Percentiles rank a stretch among this genome's conserved stretches.
Conservation (phyloP, 352 stramenopile genomes). For the Phytopythium montanum region DNA sequence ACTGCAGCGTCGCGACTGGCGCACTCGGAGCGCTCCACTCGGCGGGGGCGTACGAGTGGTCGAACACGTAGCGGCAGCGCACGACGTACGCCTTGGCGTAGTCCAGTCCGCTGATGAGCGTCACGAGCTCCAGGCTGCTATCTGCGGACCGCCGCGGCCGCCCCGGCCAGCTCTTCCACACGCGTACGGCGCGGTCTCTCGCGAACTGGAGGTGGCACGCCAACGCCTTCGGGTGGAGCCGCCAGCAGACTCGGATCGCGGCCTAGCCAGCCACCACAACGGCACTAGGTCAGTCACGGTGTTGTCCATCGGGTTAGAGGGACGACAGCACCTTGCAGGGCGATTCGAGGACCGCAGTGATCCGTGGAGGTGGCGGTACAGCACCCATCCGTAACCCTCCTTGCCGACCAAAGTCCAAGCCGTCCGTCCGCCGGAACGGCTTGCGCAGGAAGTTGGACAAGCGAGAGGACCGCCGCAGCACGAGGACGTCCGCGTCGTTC, state of each 20-base stretch:
- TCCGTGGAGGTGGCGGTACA: conserved; percentile 37
- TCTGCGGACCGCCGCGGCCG: conserved; percentile 37
- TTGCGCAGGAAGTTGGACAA: conserved; percentile 65
- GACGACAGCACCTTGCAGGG: conserved; percentile 44
- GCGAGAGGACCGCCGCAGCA: conserved; percentile 46
- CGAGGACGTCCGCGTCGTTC: conserved; percentile 43
- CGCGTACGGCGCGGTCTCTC: conserved; percentile 68
- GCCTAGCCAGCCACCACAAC: conserved; percentile 38
- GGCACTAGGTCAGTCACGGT: conserved; percentile 3
- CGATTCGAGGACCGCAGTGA: conserved; percentile 47
- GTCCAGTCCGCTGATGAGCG: conserved; percentile 66
- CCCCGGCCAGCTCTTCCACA: conserved; percentile 76
- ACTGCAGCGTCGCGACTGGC: conserved; percentile 36
- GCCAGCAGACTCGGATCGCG: conserved; percentile 58
- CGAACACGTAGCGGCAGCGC: conserved; percentile 68
- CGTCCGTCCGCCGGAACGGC: conserved; percentile 58
- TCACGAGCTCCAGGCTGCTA: conserved; percentile 50
- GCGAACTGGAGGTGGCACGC: conserved; percentile 69
- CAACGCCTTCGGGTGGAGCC: conserved; percentile 42
- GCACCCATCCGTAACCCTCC: conserved; percentile 41
- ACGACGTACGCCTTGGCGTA: conserved; percentile 74
- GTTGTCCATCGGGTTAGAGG: background rate
- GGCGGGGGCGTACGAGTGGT: conserved; percentile 26
- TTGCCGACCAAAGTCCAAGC: conserved; percentile 35
- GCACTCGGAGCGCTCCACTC: conserved; percentile 63